phyloP scores from a whole-genome alignment of 441 rosid genomes.

The Adansonia grandidieri region DNA sequence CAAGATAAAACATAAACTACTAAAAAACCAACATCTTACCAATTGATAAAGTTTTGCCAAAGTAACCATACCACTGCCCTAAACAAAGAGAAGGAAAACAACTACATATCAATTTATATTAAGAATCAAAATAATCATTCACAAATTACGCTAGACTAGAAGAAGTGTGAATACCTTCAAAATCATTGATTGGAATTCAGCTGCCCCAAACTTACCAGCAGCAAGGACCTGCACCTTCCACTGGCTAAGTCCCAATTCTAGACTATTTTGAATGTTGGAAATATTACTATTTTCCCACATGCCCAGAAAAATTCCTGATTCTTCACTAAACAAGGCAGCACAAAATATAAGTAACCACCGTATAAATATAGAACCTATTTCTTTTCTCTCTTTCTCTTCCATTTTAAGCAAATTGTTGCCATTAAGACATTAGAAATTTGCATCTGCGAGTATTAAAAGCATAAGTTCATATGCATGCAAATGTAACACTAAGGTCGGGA shows the following conservation, averaged over 20 bases:
- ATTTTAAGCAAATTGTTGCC: not conserved
- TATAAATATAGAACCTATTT: constrained; percentile 1
- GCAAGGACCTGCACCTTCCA: constrained; percentile 70
- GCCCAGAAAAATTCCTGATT: constrained; percentile 56
- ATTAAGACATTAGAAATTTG: constrained; percentile 1
- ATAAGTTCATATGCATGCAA: not conserved
- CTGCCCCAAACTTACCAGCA: constrained; percentile 58
- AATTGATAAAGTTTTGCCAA: constrained; percentile 73
- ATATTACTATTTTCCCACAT: constrained; percentile 55
- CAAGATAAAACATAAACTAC: constrained; percentile 19
- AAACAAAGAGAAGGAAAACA: constrained; percentile 25
- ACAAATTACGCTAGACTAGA: constrained; percentile 5
- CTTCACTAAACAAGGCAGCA: constrained; percentile 58
- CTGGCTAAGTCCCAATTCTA: constrained; percentile 73
- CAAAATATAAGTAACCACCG: constrained; percentile 27
- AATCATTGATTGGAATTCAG: constrained; percentile 64
- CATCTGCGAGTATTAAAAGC: not conserved
- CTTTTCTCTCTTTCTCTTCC: not conserved
- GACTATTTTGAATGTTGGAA: constrained; percentile 44
- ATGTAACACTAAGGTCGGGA: not conserved
- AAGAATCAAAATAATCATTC: constrained; percentile 18
- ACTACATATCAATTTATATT: constrained; percentile 1
- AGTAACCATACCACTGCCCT: constrained; percentile 84
- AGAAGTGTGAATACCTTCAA: constrained; percentile 58
- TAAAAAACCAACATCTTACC: constrained; percentile 48